Evolutionary conservation across 257 asterid genomes (phyloP).

Genomic region (Capsicum pubescens): DNA sequence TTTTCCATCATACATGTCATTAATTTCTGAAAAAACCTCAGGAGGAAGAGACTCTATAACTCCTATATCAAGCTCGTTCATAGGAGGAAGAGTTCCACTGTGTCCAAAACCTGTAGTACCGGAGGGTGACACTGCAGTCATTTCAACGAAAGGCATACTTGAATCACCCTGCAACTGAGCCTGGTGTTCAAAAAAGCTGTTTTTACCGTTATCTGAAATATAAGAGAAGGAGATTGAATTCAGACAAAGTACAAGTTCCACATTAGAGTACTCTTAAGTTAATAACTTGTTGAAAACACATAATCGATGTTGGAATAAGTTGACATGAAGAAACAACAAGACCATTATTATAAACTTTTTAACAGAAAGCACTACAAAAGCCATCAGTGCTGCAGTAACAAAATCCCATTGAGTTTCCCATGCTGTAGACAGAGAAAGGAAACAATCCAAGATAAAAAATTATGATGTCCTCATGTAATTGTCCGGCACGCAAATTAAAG

Average conservation of each 20-base stretch:
- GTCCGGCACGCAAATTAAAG: background rate
- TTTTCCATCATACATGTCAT: conserved; percentile 82
- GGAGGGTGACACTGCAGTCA: conserved; percentile 46
- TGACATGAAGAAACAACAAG: conserved; percentile 16
- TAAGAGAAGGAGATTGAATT: conserved; percentile 25
- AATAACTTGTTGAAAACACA: conserved; percentile 5
- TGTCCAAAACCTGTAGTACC: conserved; percentile 48
- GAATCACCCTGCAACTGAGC: conserved; percentile 41
- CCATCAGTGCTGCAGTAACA: background rate
- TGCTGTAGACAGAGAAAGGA: conserved; percentile 16
- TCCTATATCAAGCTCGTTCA: conserved; percentile 78
- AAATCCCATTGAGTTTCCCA: background rate
- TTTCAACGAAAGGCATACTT: conserved; percentile 42
- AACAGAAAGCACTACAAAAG: background rate
- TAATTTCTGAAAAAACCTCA: conserved; percentile 79
- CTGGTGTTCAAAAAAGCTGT: conserved; percentile 32
- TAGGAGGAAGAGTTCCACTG: conserved; percentile 68
- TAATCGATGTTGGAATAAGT: background rate
- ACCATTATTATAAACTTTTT: background rate
- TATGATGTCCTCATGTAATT: conserved; percentile 12
- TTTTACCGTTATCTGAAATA: conserved; percentile 46
- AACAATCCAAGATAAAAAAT: conserved; percentile 6
- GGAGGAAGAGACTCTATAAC: conserved; percentile 92
- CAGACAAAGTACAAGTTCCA: background rate
- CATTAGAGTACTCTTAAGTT: background rate